Base-by-base conservation (phyloP, 768 basidiomycete species). In the Mycena capillaripes region DNA sequence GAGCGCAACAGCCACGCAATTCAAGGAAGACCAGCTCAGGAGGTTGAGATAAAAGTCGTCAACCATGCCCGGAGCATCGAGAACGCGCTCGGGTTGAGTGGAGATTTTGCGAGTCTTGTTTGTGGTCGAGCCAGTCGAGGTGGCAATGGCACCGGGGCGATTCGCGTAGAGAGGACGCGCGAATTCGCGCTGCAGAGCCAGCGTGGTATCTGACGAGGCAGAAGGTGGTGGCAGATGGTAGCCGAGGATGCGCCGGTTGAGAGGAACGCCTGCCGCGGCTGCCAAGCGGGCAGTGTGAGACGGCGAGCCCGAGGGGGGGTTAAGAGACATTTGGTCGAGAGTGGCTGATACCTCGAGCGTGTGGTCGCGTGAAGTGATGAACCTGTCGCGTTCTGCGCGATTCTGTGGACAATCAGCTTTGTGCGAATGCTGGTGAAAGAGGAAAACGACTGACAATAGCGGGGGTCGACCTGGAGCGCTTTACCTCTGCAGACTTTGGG, bases 41-140 rank as follows among this genome's bases (percentile, higher is more conserved):
- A 99, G 86, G 81, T 99, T 99, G 78, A 99, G 90, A 79, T 99
- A 99, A 81, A 97, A 99, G 81, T 99, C 98, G 75, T 99, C 96
- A 12, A 92, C 88, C 87, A 95, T 92, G 8, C 95, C 95, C 1
- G 97, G 97, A 0, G 97, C 97, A 76, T 99, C 98, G 12, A 99
- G 88, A 10, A 98, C 96, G n/a, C 96, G 90, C 76, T 97, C 95
- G 0, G 97, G 95, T 27, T 92, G 90, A 0, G 94, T 94, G 0
- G 96, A 89, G 64, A 98, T 95, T 75, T 93, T 92, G 23, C 97
- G 89, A 7, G 92, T 87, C 79, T 95, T 95, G 75, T 90, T 89
- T 0, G 91, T 91, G 0, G 86, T 82, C 2, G 89, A 84, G 2
- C 92, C 89, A 4, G 89, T 91, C 6, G 93, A 92, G 1, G 90